Evolutionary conservation across 192 early-diverging fungal species (phyloP).

Genomic region (Pecoramyces ruminantium): DNA sequence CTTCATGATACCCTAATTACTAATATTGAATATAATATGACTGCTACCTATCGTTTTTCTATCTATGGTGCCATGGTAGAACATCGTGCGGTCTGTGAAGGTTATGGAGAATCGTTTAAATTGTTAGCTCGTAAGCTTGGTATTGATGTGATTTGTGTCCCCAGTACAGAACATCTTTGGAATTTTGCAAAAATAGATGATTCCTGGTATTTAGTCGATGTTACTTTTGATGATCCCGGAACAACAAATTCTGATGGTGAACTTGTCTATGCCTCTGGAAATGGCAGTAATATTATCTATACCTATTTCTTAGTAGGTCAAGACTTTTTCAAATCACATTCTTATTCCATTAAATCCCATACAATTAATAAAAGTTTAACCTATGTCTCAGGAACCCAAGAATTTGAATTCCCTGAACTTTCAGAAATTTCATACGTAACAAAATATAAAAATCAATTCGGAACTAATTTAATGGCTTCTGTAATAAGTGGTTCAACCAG

Average conservation of each 20-base stretch:
- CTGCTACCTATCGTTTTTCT: not conserved
- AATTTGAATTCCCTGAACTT: not conserved
- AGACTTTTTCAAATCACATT: not conserved
- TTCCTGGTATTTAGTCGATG: not conserved
- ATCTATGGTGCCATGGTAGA: not conserved
- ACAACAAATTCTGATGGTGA: not conserved
- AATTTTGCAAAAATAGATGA: not conserved
- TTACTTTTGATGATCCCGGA: not conserved
- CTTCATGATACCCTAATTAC: not conserved
- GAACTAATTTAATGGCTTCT: not conserved
- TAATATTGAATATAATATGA: not conserved
- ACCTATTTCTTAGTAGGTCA: not conserved
- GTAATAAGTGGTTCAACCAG: not conserved
- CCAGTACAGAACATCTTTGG: not conserved
- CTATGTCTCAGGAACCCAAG: not conserved
- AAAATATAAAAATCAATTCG: not conserved
- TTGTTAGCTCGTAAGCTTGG: not conserved
- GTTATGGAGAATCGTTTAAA: not conserved
- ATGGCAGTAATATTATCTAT: not conserved
- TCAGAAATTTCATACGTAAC: not conserved
- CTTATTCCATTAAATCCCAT: not conserved
- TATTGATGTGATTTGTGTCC: not conserved
- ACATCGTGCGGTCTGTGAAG: not conserved
- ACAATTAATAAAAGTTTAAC: not conserved
- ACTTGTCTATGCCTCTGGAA: not conserved